These are phyloP conservation scores for Teratosphaeria destructans DNA, from an alignment of 2,329 filamentous ascomycete genomes.

Conservation along the genomic window DNA sequence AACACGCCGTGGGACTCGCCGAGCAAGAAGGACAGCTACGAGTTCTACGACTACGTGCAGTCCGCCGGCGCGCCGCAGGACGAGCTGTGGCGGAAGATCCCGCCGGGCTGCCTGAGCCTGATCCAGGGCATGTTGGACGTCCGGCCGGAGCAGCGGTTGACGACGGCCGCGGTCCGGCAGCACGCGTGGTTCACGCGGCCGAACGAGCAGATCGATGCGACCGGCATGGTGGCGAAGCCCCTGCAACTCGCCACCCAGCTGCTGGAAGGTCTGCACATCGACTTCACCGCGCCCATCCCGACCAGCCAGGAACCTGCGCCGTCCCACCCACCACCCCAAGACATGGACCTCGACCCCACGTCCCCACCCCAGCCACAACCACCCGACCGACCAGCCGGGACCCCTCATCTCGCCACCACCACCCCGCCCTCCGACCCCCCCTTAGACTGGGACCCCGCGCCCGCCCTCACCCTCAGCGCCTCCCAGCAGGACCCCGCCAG, in stretches of 20 bases:
- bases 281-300: conserved; percentile 62
- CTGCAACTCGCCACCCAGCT: conserved; percentile 85
- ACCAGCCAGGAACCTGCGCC: conserved; percentile 35
- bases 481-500: conserved; percentile 9
- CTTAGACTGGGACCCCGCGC: conserved; percentile 81
- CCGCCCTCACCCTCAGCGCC: conserved; percentile 34
- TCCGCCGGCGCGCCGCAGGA: conserved; percentile 61
- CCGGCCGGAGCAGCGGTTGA: conserved; percentile 64
- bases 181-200: conserved; percentile 90
- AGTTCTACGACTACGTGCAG: conserved; percentile 80
- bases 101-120: conserved; percentile 63
- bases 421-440: conserved; percentile 63
- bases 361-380: conserved; percentile 4
- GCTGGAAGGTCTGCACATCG: conserved; percentile 82
- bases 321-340: conserved; percentile 23
- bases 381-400: conserved; percentile 25
- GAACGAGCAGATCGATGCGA: conserved; percentile 64
- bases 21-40: conserved; percentile 64
- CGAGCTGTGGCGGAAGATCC: conserved; percentile 73
- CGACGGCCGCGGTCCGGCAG: conserved; percentile 72
- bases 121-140: conserved; percentile 89
- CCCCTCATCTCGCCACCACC: conserved; percentile 56
- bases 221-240: conserved; percentile 68
- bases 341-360: conserved; percentile 59
- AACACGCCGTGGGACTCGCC: conserved; percentile 98